A percentile compares a stretch with the other conserved stretches of the same genome.
Conservation (phyloP, 1,284 basidiomycete genomes). For the Neotropicomus parvogracilis region DNA sequence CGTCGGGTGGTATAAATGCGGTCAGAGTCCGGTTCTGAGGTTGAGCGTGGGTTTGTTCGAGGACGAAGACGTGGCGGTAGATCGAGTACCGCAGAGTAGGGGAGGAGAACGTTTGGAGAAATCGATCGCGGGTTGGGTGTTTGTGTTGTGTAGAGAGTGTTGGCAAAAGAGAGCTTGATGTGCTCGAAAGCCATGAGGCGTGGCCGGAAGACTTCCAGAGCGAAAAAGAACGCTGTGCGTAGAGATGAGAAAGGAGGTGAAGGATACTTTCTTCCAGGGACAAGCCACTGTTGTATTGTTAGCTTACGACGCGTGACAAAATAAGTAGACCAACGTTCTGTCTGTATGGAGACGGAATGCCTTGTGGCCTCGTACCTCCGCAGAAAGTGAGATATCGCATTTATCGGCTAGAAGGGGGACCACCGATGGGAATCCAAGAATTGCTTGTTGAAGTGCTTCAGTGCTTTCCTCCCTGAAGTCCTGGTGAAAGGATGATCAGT, state of each 20-base stretch:
- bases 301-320: constrained; percentile 1
- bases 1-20: constrained; percentile 63
- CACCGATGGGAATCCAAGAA: constrained; percentile 2
- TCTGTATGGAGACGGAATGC: constrained; percentile 72
- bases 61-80: constrained; percentile 74
- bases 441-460: constrained; percentile 3
- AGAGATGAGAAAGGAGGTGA: constrained; percentile 80
- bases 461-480: constrained; percentile 5
- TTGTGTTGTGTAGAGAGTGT: constrained; percentile 34
- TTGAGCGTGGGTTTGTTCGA: constrained; percentile 52
- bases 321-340: constrained; percentile 44
- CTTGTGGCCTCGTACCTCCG: constrained; percentile 32
- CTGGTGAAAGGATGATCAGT: constrained; percentile 10
- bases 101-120: constrained; percentile 44
- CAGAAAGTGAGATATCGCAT: constrained; percentile 4
- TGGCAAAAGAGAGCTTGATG: constrained; percentile 43
- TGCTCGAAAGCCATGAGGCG: constrained; percentile 67
- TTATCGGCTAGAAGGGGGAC: constrained; percentile 4
- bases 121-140: constrained; percentile 37
- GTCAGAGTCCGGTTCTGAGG: constrained; percentile 46
- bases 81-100: constrained; percentile 48
- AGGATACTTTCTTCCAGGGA: constrained; percentile 44
- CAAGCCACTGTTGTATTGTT: constrained; percentile 34
- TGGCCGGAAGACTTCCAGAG: constrained; percentile 76
- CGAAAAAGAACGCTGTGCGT: constrained; percentile 69